Base-by-base conservation (phyloP, 1,284 basidiomycete genomes). In the Austroboletus niveus region DNA sequence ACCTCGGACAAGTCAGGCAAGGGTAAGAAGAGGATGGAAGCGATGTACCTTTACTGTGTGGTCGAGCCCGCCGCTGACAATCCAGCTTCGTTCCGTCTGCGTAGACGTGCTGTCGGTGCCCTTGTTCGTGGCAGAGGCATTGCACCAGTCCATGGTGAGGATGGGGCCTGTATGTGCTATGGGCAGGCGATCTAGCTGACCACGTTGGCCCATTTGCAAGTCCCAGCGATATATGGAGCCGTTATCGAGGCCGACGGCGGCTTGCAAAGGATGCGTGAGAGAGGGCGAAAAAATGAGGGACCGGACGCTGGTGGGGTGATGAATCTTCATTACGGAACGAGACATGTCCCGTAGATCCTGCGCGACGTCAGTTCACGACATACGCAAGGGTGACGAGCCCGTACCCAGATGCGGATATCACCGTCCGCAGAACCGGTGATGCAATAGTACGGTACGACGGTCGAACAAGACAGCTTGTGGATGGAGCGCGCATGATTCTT, bases 381-480 rank as follows among this genome's bases (percentile, higher is more conserved):
- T 17, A 17, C 40, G 55, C 42, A 5, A 27, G 12, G 2, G 43
- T 32, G 14, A 3, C 1, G 14, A 20, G 27, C 5, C 68, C 80
- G 55, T 60, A 92, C 91, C 91, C 90, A 94, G 47, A 92, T 78
- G 49, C 88, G 84, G 58, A 92, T 74, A 63, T 89, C 82, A 0
- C 90, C 91, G 60, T 94, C 92, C 2, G 88, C 85, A 20, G 90
- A 91, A 15, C 87, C 90, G 4, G 89, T 92, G 55, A 93, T 77
- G 48, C 89, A 86, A 54, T 90, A 86, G 59, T 87, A 75, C 50
- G 76, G 82, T 40, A 82, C 79, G 35, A 78, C 73, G 22, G 74
- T 75, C 3, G 80, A 89, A 48, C 83, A 84, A 36, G 80, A 79
- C 35, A 93, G 68, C 49, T 80, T 79, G 63, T 92, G 85, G 50